phyloP scores from a whole-genome alignment of 345 rosid genomes.

The Acer yangbiense region DNA sequence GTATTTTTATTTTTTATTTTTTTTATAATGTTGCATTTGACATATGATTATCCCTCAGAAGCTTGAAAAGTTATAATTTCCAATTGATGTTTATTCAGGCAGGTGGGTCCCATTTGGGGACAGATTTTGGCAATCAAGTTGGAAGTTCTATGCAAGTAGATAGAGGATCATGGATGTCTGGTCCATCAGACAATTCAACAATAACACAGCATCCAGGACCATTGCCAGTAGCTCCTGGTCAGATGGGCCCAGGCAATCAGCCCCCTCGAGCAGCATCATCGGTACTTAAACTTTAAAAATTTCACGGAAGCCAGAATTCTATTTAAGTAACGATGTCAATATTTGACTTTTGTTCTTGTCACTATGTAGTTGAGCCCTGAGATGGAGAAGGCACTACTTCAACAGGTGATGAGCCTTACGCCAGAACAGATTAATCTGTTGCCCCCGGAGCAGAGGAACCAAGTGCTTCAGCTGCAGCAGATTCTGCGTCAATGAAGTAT shows the following conservation, averaged over 20 bases:
- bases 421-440: constrained; percentile 86
- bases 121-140: constrained; percentile 59
- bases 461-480: constrained; percentile 95
- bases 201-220: constrained; percentile 60
- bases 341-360: background rate
- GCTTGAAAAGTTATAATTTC: background rate
- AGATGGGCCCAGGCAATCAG: constrained; percentile 63
- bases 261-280: constrained; percentile 56
- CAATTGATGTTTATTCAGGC: constrained; percentile 41
- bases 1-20: background rate
- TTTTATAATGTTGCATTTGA: background rate
- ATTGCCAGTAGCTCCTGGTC: constrained; percentile 49
- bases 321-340: background rate
- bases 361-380: constrained; percentile 77
- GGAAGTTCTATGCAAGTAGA: constrained; percentile 62
- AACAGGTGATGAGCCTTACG: constrained; percentile 97
- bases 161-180: constrained; percentile 81
- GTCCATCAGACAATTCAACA: constrained; percentile 59
- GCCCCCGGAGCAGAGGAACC: constrained; percentile 89
- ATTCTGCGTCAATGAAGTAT: constrained; percentile 72
- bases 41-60: background rate
- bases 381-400: constrained; percentile 97
- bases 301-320: background rate
- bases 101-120: constrained; percentile 63
- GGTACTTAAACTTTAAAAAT: constrained; percentile 38